A percentile compares a stretch with the other conserved stretches of the same genome.
phyloP scores from a whole-genome alignment of 768 basidiomycete species.

The Exidia glandulosa region DNA sequence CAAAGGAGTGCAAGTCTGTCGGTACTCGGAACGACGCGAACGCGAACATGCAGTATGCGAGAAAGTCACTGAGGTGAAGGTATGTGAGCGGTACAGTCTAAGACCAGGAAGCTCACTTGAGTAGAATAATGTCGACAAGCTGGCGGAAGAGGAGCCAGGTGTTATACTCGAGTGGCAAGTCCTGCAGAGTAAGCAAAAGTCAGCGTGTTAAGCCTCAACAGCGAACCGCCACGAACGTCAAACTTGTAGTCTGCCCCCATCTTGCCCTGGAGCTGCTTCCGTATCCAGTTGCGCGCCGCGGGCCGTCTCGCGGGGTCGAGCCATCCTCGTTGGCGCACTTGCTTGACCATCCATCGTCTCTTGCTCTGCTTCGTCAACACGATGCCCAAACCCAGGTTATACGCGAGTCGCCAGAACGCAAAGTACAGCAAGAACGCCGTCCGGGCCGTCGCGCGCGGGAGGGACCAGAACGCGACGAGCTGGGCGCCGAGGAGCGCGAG shows the following conservation, averaged over 20 bases:
- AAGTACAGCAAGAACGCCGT: constrained; percentile 85
- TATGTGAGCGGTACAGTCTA: constrained; percentile 1
- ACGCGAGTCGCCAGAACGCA: constrained; percentile 83
- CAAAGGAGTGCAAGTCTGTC: constrained; percentile 52
- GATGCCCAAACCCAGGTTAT: constrained; percentile 90
- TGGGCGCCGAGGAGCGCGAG: constrained; percentile 71
- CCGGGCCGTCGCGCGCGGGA: constrained; percentile 46
- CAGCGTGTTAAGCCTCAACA: constrained; percentile 2
- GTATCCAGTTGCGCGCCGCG: constrained; percentile 67
- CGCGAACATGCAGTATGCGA: constrained; percentile 91
- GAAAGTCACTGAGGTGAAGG: constrained; percentile 58
- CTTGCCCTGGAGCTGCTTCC: constrained; percentile 75
- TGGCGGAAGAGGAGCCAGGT: constrained; percentile 95
- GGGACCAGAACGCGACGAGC: constrained; percentile 52
- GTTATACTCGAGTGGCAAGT: constrained; percentile 88
- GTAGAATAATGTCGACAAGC: constrained; percentile 87
- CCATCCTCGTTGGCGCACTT: constrained; percentile 74
- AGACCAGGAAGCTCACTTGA: constrained; percentile 49
- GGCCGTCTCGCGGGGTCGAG: constrained; percentile 65
- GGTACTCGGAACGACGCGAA: constrained; percentile 88
- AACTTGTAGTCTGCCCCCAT: constrained; percentile 94
- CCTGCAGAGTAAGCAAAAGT: constrained; percentile 32
- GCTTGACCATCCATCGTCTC: constrained; percentile 82
- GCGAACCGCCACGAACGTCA: constrained; percentile 44
- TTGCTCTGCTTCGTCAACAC: constrained; percentile 93